Base-by-base conservation (phyloP, 2,329 filamentous ascomycete species). In the Diaporthe vaccinii region DNA sequence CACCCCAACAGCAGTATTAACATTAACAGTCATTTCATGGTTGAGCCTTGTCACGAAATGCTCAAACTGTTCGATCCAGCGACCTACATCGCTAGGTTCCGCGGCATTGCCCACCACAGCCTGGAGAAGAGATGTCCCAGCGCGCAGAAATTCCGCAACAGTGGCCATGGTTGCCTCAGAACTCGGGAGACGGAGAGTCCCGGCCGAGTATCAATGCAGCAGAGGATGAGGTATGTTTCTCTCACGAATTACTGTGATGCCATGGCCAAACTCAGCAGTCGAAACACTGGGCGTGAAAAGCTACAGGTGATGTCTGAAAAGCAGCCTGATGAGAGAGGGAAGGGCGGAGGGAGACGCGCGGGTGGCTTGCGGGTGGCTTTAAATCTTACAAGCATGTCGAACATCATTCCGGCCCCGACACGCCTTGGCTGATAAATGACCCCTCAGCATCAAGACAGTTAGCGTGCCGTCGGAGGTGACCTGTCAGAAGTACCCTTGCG, bases 41-140 rank as follows among this genome's bases (percentile, higher is more conserved):
- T 39, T n/a, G 39, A 68, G 46, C 7, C 22, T 28, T 53, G 22
- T 53, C 46, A 53, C 65, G 9, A 68, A 39, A 39, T 25, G 6
- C n/a, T 68, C 31, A 17, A 68, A 53, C 8, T 53, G 22, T 28
- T 39, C 34, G 4, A 68, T 25, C 46, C 46, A 53, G 31, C 5
- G 4, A 20, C n/a, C 22, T 9, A 68, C 2, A 39, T 53, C 34
- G 20, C 22, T 10, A 55, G 46, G 12, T 14, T 15, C 34, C 31
- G 31, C 34, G 9, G 9, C 31, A 3, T 39, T 25, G 22, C 34
- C 65, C 22, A 68, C 31, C 22, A 68, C 46, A 4, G 34, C 31
- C 65, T 68, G 46, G 34, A 68, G 65, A 25, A 68, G 65, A 68
- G 65, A 36, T 14, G 46, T 68, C 15, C 31, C 65, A 8, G 46